Base-by-base conservation (phyloP, 2,329 filamentous ascomycete genomes). In the Fusarium sp. region DNA sequence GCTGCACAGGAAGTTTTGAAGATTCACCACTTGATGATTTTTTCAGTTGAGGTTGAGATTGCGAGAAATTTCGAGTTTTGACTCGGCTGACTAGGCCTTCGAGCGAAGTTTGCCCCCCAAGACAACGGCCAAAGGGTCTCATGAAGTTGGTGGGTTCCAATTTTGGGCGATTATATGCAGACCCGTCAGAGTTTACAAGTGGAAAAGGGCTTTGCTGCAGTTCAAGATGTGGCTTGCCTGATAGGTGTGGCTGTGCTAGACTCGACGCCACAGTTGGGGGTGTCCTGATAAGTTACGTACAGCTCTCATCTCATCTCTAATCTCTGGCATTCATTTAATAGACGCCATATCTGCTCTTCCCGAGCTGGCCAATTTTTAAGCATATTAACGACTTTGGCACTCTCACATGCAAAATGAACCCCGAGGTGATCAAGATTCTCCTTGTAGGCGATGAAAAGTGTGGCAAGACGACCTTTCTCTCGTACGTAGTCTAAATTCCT, bases 401-500 rank as follows among this genome's bases (percentile, higher is more conserved):
- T 30, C 23, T 47, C 18, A 16, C 19, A 56, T 42, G 19, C n/a
- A 60, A 28, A 15, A 88, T 88, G 85, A 86, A 89, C 58, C 74
- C 82, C 42, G 80, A 86, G 61, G 82, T 82, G 54, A 82, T 90
- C 75, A 88, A 83, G n/a, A 82, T 91, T 19, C 79, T 91, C 33
- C 79, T 91, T 25, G 81, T 91, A n/a, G 89, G 89, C 37, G 89
- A 91, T 79, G 85, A 87, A 67, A 84, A 84, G 76, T 88, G 88
- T 71, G 89, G 89, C 61, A 91, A 91, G 80, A 89, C 88, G 28
- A 89, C 86, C 2, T 90, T 91, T 79, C 78, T 91, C 76, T 89
- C 89, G 89, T 91, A 77, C 72, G 89, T 86, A 75, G 33, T 68
- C 65, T 38, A 53, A 64, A 60, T 25, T 67, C 66, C 40, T 63